Evolutionary conservation across 192 early-diverging fungal genomes (phyloP), one percentile per base, ranked within the genome.

Genomic region (Coemansia sp.): DNA sequence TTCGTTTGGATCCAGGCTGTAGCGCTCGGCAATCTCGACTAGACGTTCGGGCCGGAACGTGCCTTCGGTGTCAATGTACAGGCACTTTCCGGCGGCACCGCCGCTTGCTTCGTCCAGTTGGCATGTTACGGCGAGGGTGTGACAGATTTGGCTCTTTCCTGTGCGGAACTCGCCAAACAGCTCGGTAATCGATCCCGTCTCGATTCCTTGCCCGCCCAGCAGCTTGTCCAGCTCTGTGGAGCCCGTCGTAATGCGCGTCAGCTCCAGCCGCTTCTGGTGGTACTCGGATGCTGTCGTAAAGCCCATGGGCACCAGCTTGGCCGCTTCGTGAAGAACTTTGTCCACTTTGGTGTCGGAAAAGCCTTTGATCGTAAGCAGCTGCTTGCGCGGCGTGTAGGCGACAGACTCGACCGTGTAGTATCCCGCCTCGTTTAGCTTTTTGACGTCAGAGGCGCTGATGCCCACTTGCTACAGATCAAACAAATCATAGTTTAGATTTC

Each of bases 101-200:
- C 92, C 93, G 87, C 92, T 90, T 23, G 89, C 83, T 27, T 86
- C 81, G 14, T 95, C 95, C 29, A 98, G 84, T 85, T 98, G 96
- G 64, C 93, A 94, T n/a, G 91, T 93, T 21, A 98, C 94, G 5
- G 96, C 94, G 37, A 98, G 76, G 24, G 90, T 94, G 61, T 98
- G 96, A 73, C 96, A 97, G 11, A 98, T 64, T 70, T 98, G 96
- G 62, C 91, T 96, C 78, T 98, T 98, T 64, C 96, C 96, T 5
- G 96, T 98, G 53, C 96, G 80, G 68, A 98, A 98, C 79, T 98
- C 96, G 29, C 96, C 96, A 89, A 97, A 98, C 0, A 98, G 82
- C 72, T 98, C 96, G 21, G 96, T 98, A 35, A 98, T 97, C 4
- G 92, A 85, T 2, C 96, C 96, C 4, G 96, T 97, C 66, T 98